Evolutionary conservation across 1,284 basidiomycete species (phyloP).

Genomic region (Schizophyllum commune): DNA sequence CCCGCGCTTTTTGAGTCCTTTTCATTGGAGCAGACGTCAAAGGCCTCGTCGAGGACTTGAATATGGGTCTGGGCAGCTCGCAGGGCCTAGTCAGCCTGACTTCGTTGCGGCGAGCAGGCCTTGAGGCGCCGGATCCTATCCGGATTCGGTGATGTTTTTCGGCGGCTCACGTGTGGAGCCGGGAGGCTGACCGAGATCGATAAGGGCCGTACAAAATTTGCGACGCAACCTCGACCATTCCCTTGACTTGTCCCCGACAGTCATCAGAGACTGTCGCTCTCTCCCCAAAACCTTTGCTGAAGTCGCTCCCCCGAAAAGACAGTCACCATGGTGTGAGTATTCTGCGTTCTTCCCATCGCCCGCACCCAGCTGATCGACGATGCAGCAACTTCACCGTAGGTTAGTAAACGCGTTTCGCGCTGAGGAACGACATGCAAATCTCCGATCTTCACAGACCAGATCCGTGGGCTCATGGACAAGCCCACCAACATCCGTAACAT

Average conservation of each 20-base stretch:
- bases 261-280: conserved; percentile 1
- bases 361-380: conserved; percentile 26
- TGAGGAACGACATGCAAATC: conserved; percentile 7
- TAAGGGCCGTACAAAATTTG: not conserved
- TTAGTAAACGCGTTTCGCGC: conserved; percentile 30
- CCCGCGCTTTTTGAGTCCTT: no score
- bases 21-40: no score
- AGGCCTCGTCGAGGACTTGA: no score
- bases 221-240: not conserved
- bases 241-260: not conserved
- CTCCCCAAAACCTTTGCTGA: conserved; percentile 19
- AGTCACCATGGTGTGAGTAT: conserved; percentile 71
- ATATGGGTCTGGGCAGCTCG: no score
- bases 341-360: conserved; percentile 7
- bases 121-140: no score
- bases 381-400: conserved; percentile 83
- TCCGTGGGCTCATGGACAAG: conserved; percentile 85
- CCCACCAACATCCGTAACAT: conserved; percentile 97
- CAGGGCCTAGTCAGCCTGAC: no score
- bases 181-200: not conserved
- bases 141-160: not conserved
- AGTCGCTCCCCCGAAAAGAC: conserved; percentile 26
- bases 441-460: conserved; percentile 56
- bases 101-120: no score
- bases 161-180: not conserved